These are phyloP conservation scores for Shiraia sp. DNA, from an alignment of 2,329 filamentous ascomycete genomes.

Conservation along the genomic window DNA sequence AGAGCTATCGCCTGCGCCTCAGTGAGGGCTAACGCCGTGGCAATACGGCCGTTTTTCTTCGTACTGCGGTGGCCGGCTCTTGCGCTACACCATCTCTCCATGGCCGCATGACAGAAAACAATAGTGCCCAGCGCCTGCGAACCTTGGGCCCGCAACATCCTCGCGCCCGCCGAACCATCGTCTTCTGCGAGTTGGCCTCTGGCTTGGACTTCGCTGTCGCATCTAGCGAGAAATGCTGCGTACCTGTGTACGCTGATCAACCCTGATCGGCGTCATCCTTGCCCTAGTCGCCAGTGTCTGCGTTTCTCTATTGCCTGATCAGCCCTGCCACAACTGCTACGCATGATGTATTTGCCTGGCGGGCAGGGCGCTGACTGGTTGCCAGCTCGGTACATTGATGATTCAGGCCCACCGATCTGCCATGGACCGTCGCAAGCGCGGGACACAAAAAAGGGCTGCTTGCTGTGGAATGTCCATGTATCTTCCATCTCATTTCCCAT, in stretches of 20 bases:
- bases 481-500: neutral
- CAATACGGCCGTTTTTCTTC: constrained; percentile 17
- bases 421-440: constrained; percentile 18
- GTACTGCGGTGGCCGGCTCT: constrained; percentile 9
- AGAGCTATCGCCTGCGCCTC: constrained; percentile 5
- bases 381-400: constrained; percentile 6
- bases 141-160: constrained; percentile 7
- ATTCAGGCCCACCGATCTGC: constrained; percentile 25
- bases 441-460: constrained; percentile 10
- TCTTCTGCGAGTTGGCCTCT: neutral
- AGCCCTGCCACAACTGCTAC: constrained; percentile 34
- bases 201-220: constrained; percentile 18
- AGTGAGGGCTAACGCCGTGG: constrained; percentile 30
- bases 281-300: constrained; percentile 27
- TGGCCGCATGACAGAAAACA: too few relatives aligned
- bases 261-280: constrained; percentile 37
- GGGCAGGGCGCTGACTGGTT: constrained; percentile 26
- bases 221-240: constrained; percentile 22
- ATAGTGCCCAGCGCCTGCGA: neutral
- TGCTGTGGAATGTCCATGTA: constrained; percentile 2
- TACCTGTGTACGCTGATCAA: constrained; percentile 15
- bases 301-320: constrained; percentile 41
- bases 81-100: constrained; percentile 9
- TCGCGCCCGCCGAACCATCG: too few relatives aligned
- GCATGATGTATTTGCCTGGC: constrained; percentile 22